Conservation (phyloP, 1,139 yeast species). For the Geotrichum citri-aurantii region DNA sequence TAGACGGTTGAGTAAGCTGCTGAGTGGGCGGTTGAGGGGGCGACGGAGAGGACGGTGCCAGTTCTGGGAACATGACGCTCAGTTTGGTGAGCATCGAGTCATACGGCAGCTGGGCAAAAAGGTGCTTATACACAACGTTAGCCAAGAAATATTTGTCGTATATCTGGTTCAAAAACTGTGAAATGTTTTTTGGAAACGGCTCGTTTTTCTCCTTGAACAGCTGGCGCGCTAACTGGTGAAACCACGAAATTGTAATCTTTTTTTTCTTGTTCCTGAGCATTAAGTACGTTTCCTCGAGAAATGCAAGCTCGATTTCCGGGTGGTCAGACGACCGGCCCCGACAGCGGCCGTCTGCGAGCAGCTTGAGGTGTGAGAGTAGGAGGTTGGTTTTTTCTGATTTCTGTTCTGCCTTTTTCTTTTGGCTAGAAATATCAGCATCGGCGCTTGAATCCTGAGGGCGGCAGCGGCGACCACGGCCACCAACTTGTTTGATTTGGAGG, state of each 20-base stretch:
- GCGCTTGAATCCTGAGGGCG: background rate
- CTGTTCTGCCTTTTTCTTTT: background rate
- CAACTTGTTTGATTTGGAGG: constrained; percentile 11
- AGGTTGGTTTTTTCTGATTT: constrained; percentile 5
- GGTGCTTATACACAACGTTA: constrained; percentile 3
- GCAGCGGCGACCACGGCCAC: constrained; percentile 13
- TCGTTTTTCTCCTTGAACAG: constrained; percentile 1
- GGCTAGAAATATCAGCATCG: background rate
- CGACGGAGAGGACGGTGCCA: background rate
- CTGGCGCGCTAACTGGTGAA: constrained; percentile 2
- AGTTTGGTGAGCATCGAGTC: constrained; percentile 1
- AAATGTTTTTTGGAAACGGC: constrained; percentile 3
- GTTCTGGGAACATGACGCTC: background rate
- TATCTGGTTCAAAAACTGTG: constrained; percentile 12
- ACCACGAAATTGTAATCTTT: background rate
- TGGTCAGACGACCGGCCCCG: constrained; percentile 8
- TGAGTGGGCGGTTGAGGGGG: too few relatives aligned
- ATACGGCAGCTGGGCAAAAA: background rate
- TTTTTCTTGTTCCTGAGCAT: background rate
- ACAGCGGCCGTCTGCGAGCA: constrained; percentile 9
- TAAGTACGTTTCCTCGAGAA: constrained; percentile 12
- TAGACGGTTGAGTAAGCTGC: too few relatives aligned
- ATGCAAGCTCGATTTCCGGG: constrained; percentile 1
- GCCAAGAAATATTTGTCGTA: constrained; percentile 11
- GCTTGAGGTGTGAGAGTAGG: constrained; percentile 1